phyloP scores from a whole-genome alignment of 1,139 yeast genomes.

The Hemisphaericaspora xylanilytica region DNA sequence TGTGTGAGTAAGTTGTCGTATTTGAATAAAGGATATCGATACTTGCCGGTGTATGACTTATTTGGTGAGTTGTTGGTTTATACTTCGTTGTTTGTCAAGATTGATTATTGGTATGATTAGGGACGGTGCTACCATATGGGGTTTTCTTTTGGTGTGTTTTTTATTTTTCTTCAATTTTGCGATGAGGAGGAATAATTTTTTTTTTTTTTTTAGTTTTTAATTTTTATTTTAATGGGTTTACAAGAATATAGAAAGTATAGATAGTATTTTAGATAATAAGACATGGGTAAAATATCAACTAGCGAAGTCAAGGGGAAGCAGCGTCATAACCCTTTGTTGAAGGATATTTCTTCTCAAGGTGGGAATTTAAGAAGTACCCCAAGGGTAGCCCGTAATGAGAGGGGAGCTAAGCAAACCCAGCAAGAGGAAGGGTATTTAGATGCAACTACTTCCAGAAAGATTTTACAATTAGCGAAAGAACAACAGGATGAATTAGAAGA shows the following conservation, averaged over 20 bases:
- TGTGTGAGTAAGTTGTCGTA: conserved; percentile 53
- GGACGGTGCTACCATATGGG: neutral
- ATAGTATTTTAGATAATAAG: neutral
- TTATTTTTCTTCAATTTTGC: conserved; percentile 5
- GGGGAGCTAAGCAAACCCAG: conserved; percentile 12
- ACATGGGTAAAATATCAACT: conserved; percentile 65
- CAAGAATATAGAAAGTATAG: neutral
- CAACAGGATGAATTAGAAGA: conserved; percentile 85
- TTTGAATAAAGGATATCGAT: conserved; percentile 75
- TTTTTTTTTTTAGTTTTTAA: neutral
- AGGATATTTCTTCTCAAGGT: conserved; percentile 68
- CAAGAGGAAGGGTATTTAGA: conserved; percentile 71
- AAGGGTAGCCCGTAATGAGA: conserved; percentile 15
- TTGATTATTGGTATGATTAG: conserved; percentile 28
- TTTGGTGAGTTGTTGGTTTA: conserved; percentile 82
- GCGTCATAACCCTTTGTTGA: conserved; percentile 75
- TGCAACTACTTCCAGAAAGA: conserved; percentile 79
- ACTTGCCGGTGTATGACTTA: conserved; percentile 68
- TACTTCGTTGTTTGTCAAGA: conserved; percentile 67
- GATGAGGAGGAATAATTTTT: neutral
- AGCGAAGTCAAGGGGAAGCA: conserved; percentile 48
- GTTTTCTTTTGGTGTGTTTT: conserved; percentile 3
- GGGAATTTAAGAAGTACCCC: conserved; percentile 61
- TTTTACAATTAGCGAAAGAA: conserved; percentile 81
- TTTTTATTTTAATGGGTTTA: neutral